phyloP scores from a whole-genome alignment of 129 eudicot species.

The Tanacetum coccineum region DNA sequence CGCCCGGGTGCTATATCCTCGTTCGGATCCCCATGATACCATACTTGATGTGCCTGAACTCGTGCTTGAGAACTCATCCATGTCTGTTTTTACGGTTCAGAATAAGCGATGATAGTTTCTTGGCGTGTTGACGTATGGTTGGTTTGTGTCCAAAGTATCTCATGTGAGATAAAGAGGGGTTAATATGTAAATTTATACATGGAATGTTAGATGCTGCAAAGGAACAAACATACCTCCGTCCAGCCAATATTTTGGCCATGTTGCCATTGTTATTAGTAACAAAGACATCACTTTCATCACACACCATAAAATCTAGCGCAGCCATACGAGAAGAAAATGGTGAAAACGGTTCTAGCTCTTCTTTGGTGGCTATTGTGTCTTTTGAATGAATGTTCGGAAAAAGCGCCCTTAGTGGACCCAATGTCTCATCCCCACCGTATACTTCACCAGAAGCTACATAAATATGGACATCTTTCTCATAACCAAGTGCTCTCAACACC shows the following conservation, averaged over 20 bases:
- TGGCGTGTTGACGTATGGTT: too few species aligned
- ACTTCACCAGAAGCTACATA: slow-evolving; percentile 91
- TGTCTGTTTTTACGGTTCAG: too few species aligned
- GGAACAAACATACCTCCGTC: slow-evolving; percentile 90
- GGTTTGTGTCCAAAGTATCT: too few species aligned
- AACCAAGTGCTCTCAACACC: slow-evolving; percentile 84
- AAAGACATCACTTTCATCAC: slow-evolving; percentile 80
- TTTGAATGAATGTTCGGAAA: slow-evolving; percentile 81
- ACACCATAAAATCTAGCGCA: slow-evolving; percentile 76
- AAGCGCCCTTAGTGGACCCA: slow-evolving; percentile 69
- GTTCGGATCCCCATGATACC: too few species aligned
- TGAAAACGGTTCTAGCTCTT: slow-evolving; percentile 75
- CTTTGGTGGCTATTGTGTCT: slow-evolving; percentile 57
- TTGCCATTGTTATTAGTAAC: slow-evolving; percentile 86
- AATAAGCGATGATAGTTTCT: too few species aligned
- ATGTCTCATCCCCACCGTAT: slow-evolving; percentile 71
- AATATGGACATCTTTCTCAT: slow-evolving; percentile 53
- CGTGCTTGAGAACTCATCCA: too few species aligned
- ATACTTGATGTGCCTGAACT: too few species aligned
- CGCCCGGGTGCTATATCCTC: too few species aligned
- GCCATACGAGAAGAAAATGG: slow-evolving; percentile 89
- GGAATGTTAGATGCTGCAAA: too few species aligned
- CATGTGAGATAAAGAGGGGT: too few species aligned
- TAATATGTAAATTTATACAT: too few species aligned
- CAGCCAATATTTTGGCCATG: slow-evolving; percentile 88